Base-by-base conservation (phyloP, 2,329 filamentous ascomycete genomes). In the Penicillium sp. region DNA sequence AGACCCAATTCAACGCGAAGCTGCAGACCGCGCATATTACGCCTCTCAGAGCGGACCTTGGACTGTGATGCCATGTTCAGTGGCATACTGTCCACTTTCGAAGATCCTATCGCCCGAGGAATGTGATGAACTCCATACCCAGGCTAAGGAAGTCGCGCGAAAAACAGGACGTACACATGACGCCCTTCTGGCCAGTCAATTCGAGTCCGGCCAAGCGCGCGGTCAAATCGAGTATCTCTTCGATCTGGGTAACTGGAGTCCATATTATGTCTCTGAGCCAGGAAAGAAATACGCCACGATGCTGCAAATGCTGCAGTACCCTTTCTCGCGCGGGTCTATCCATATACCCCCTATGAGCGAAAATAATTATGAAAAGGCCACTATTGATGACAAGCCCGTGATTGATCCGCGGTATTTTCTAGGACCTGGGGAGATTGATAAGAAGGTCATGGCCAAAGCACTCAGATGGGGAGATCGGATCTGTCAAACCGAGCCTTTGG, bases 181-280 rank as follows among this genome's bases (percentile, higher is more conserved):
- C 12, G 25, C 45, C 14, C 53, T 64, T 43, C 28, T 59, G 8
- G 60, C 55, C 8, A 53, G 52, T 16, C 61, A 60, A 30, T 64
- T 64, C 9, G 33, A 43, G 5, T 19, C 40, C 1, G 11, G 37
- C 5, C 28, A 38, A 30, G 36, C 14, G 0, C 60, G 79, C 0
- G 80, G 79, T 3, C 78, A 82, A 40, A 67, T 81, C 3, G 79
- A 82, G 59, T 82, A 75, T 52, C 72, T 81, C 28, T 80, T 82
- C 31, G 77, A 80, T 40, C 66, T 78, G 1, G 78, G 78, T 4
- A 80, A 80, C 54, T 80, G 75, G 73, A 80, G 71, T 52, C 68
- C 77, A 46, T 67, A 60, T 68, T 78, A 66, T 46, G 62, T 33
- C 51, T 69, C 50, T 44, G 69, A 58, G 54, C 66, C 42, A 0